phyloP scores from a whole-genome alignment of 1,139 yeast species.

The Sugiyamaella novakii region DNA sequence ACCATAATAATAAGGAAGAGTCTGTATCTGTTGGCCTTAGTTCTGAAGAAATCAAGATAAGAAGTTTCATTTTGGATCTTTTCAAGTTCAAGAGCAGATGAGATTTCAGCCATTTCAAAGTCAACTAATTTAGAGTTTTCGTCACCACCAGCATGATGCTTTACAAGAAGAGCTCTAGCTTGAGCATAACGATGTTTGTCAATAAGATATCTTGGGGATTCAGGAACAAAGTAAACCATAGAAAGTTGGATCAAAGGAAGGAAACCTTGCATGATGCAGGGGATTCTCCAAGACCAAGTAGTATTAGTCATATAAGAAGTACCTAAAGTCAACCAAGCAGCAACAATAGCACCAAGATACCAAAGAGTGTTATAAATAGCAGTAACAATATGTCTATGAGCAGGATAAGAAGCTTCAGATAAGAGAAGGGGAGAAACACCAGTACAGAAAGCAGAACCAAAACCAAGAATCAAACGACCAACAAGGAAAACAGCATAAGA shows the following conservation, averaged over 20 bases:
- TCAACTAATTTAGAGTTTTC: slow-evolving; percentile 25
- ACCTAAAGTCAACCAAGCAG: slow-evolving; percentile 58
- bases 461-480: slow-evolving; percentile 90
- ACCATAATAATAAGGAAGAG: slow-evolving; percentile 42
- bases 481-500: slow-evolving; percentile 87
- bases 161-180: slow-evolving; percentile 63
- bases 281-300: slow-evolving; percentile 50
- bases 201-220: slow-evolving; percentile 76
- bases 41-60: slow-evolving; percentile 43
- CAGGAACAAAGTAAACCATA: slow-evolving; percentile 46
- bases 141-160: slow-evolving; percentile 31
- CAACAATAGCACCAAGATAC: slow-evolving; percentile 57
- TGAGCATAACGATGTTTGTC: slow-evolving; percentile 63
- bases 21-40: slow-evolving; percentile 46
- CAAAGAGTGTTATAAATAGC: slow-evolving; percentile 54
- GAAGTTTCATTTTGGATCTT: slow-evolving; percentile 23
- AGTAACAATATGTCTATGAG: slow-evolving; percentile 52
- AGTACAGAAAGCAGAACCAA: slow-evolving; percentile 85
- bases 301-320: slow-evolving; percentile 35
- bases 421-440: slow-evolving; percentile 28
- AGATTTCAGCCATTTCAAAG: slow-evolving; percentile 28
- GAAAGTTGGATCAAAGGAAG: slow-evolving; percentile 44
- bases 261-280: slow-evolving; percentile 47
- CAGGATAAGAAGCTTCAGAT: slow-evolving; percentile 45
- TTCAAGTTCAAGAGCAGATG: slow-evolving; percentile 24